A percentile compares a stretch with the other conserved stretches of the same genome.
phyloP scores from a whole-genome alignment of 1,284 basidiomycete species.

The Trametes hirsuta region DNA sequence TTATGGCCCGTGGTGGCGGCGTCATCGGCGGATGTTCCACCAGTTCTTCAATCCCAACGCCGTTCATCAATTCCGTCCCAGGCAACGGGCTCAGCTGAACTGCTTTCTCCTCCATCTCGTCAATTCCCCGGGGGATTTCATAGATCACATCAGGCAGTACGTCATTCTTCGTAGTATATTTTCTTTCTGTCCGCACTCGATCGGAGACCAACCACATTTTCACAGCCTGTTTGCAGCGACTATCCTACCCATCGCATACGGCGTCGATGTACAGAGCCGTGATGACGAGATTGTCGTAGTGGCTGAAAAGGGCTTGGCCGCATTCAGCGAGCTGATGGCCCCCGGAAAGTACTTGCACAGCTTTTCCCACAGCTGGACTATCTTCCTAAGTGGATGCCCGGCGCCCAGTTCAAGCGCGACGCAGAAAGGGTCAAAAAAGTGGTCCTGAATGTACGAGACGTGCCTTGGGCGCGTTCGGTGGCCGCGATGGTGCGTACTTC shows the following conservation, averaged over 20 bases:
- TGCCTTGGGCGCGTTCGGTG: no score
- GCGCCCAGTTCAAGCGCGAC: no score
- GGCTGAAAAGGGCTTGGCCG: slow-evolving; percentile 3
- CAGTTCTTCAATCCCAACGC: slow-evolving; percentile 11
- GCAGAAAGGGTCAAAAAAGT: no score
- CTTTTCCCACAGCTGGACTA: no score
- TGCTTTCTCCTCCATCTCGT: slow-evolving; percentile 3
- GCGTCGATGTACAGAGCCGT: slow-evolving; percentile 8
- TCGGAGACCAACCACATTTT: neutral
- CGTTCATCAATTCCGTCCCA: neutral
- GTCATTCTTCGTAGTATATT: neutral
- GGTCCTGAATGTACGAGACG: no score
- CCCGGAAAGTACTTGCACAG: slow-evolving; percentile 8
- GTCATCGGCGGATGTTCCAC: slow-evolving; percentile 10
- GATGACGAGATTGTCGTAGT: slow-evolving; percentile 3
- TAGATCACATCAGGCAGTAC: slow-evolving; percentile 11
- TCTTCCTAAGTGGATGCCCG: no score
- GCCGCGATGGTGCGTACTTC: no score
- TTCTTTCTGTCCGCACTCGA: neutral
- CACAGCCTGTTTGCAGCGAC: slow-evolving; percentile 10
- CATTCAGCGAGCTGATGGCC: slow-evolving; percentile 3
- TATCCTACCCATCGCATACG: slow-evolving; percentile 12
- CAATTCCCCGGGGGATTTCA: neutral
- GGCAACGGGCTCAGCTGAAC: slow-evolving; percentile 3
- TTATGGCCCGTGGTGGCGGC: slow-evolving; percentile 13